These are phyloP conservation scores for Lycium barbarum DNA, from an alignment of 257 asterid genomes.

Conservation along the genomic window DNA sequence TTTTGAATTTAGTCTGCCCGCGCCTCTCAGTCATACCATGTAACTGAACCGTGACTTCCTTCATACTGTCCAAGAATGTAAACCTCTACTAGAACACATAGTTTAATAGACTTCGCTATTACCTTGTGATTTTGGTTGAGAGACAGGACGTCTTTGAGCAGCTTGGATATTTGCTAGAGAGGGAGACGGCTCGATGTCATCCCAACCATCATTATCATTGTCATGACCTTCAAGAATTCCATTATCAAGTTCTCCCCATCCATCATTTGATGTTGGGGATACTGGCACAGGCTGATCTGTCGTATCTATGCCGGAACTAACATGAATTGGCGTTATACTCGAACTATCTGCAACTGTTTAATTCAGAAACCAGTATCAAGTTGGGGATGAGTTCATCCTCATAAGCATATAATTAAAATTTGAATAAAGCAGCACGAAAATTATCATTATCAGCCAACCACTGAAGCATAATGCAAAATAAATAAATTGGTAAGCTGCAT, in stretches of 20 bases:
- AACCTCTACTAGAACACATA: not conserved
- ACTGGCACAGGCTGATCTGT: slow-evolving; percentile 59
- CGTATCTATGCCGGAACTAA: slow-evolving; percentile 55
- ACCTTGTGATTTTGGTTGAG: slow-evolving; percentile 79
- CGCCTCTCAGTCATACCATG: not conserved
- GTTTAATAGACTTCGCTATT: slow-evolving; percentile 8
- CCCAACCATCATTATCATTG: slow-evolving; percentile 85
- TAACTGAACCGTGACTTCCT: not conserved
- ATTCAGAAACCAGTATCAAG: slow-evolving; percentile 41
- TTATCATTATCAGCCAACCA: slow-evolving; percentile 10
- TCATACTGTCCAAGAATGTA: not conserved
- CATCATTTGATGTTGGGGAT: slow-evolving; percentile 85
- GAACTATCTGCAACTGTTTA: slow-evolving; percentile 54
- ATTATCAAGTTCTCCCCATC: slow-evolving; percentile 96
- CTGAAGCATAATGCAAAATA: slow-evolving; percentile 22
- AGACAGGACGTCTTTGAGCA: slow-evolving; percentile 88
- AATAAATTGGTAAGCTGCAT: slow-evolving; percentile 27
- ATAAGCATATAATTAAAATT: not conserved
- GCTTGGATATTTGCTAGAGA: slow-evolving; percentile 79
- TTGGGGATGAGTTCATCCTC: slow-evolving; percentile 2
- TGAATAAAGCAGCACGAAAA: not conserved
- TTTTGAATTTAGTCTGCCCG: not conserved
- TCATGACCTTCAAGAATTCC: slow-evolving; percentile 65
- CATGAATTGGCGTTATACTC: slow-evolving; percentile 53
- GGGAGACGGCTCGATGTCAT: slow-evolving; percentile 88